Conservation (phyloP, 129 eudicot genomes). For the carrot (Daucus carota) region DH1_v3.0 NC_030386.2:14621501-14622000, state of each 20-base stretch:
- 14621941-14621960: slow-evolving; percentile 1
- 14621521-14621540: background rate
- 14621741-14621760: slow-evolving; percentile 71
- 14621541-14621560: background rate
- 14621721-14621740: slow-evolving; percentile 73
- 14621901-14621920: background rate
- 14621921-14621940: slow-evolving; percentile 1
- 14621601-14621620: background rate
- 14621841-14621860: slow-evolving; percentile 59
- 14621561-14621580: background rate
- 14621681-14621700: background rate
- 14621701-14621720: background rate
- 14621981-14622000: background rate
- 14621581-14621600: background rate
- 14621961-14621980: background rate
- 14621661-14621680: background rate
- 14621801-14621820: slow-evolving; percentile 84
- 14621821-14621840: slow-evolving; percentile 77
- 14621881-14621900: slow-evolving; percentile 28
- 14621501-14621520: background rate
- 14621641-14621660: background rate
- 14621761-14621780: slow-evolving; percentile 70
- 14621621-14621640: background rate
- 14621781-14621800: slow-evolving; percentile 78
- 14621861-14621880: slow-evolving; percentile 67